These are phyloP conservation scores for Adiantum capillusveneris DNA, from an alignment of 75 land plant genomes.

Conservation along the genomic window DNA sequence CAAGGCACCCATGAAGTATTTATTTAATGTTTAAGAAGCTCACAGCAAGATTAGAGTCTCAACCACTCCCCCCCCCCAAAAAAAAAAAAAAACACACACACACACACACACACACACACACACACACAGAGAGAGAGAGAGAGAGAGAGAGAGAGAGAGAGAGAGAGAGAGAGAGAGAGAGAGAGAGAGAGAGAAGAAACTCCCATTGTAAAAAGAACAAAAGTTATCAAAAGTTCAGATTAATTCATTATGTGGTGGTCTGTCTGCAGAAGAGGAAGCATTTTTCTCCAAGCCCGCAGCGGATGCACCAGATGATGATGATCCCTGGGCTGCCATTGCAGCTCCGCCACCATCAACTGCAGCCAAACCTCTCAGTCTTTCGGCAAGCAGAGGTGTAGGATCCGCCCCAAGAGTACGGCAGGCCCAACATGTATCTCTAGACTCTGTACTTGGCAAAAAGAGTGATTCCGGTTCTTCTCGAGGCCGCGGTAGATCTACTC, in stretches of 20 bases:
- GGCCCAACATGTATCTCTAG: slow-evolving; percentile 30
- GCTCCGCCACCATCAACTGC: slow-evolving; percentile 82
- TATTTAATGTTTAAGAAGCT: too few relatives aligned
- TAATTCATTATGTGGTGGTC: neutral
- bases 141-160: too few relatives aligned
- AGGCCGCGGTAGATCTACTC: slow-evolving; percentile 72
- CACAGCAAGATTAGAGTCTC: too few relatives aligned
- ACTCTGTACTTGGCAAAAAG: slow-evolving; percentile 11
- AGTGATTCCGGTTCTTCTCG: slow-evolving; percentile 19
- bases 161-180: too few relatives aligned
- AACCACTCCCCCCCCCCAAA: too few relatives aligned
- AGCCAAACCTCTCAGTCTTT: slow-evolving; percentile 51
- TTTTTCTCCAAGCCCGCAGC: neutral
- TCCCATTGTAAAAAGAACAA: too few relatives aligned
- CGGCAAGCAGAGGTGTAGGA: slow-evolving; percentile 12
- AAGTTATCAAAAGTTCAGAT: neutral
- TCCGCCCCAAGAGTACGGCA: slow-evolving; percentile 9
- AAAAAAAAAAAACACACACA: too few relatives aligned
- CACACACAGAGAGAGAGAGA: too few relatives aligned
- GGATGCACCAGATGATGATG: slow-evolving; percentile 25
- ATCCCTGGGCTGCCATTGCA: slow-evolving; percentile 96
- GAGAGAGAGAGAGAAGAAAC: too few relatives aligned
- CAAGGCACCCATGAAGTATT: too few relatives aligned
- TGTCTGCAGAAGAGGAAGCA: neutral
- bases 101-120: too few relatives aligned